Base-by-base conservation (phyloP, 2,329 filamentous ascomycete genomes). In the Talaromyces sp. region DNA sequence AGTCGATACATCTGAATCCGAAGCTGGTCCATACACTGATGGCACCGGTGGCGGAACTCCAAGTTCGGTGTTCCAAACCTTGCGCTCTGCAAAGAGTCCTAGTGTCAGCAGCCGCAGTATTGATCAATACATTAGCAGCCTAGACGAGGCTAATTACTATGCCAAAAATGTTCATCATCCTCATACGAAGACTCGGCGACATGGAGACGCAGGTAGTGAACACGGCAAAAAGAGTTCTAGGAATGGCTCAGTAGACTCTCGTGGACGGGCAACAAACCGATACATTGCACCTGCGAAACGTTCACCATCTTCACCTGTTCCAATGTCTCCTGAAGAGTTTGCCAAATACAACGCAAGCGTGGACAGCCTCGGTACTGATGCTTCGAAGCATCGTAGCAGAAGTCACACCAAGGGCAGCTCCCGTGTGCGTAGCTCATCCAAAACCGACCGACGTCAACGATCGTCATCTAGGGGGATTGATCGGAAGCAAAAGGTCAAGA, bases 301-400 rank as follows among this genome's bases (percentile, higher is more conserved):
- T 24, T 97, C 94, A 1, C 94, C 94, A 0, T 96, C 92, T 1
- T 97, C 94, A 0, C 94, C 94, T 0, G 85, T 97, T 1, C 92
- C 93, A 3, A 97, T 97, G 93, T 96, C 93, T 3, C 93, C 93
- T 0, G 92, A 97, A 71, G 93, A 97, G 71, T 75, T 91, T 66
- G 72, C 78, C 59, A 73, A 74, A 52, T 82, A 81, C 66, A 78
- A 79, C 57, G 77, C 75, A 5, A 81, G 78, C 66, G 75, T 79
- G 8, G 81, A 83, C 39, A 82, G 81, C 67, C 82, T 83, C 70
- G 79, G 73, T 67, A 72, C 65, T 71, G 77, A 64, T 57, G 76
- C 67, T 67, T 77, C 66, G 64, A 75, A 71, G 48, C 70, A 69
- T 2, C 73, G 75, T 11, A 78, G 73, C 65, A 74, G 71, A 19